phyloP scores from a whole-genome alignment of 2,329 filamentous ascomycete species.

The Fusarium tanahbumbuense region DNA sequence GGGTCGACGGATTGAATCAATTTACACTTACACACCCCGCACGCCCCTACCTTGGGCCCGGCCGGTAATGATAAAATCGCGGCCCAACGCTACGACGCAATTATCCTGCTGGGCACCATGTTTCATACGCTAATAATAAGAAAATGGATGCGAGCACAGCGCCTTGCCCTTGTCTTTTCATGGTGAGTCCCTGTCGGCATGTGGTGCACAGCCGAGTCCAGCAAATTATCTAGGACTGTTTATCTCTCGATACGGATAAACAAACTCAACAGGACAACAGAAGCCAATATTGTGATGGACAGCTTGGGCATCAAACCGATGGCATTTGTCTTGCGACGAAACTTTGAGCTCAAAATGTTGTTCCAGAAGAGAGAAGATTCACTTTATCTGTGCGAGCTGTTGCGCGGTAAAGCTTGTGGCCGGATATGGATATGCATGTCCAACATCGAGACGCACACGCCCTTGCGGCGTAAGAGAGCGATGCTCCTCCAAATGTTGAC shows the following conservation, averaged over 20 bases:
- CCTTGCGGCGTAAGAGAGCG: conserved; percentile 33
- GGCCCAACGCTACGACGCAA: conserved; percentile 44
- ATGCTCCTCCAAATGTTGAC: conserved; percentile 33
- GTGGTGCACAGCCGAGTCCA: conserved; percentile 40
- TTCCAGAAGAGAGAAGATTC: conserved; percentile 14
- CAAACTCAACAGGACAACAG: conserved; percentile 19
- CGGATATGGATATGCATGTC: conserved; percentile 24
- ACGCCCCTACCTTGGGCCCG: conserved; percentile 37
- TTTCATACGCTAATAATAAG: conserved; percentile 46
- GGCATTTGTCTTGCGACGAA: conserved; percentile 14
- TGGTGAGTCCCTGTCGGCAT: conserved; percentile 40
- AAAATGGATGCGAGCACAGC: conserved; percentile 29
- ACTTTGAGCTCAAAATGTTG: conserved; percentile 14
- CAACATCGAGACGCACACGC: conserved; percentile 34
- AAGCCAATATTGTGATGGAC: conserved; percentile 15
- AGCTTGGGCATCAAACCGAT: conserved; percentile 24
- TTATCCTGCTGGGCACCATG: conserved; percentile 44
- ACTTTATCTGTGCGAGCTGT: conserved; percentile 6
- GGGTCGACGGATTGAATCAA: conserved; percentile 33
- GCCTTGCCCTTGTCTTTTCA: conserved; percentile 37
- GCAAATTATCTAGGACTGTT: conserved; percentile 42
- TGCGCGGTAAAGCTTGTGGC: conserved; percentile 15
- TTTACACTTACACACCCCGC: conserved; percentile 30
- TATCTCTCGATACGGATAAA: conserved; percentile 34
- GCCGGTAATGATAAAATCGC: conserved; percentile 44